Base-by-base conservation (phyloP, 2,329 filamentous ascomycete genomes). In the Fusarium humuli region DNA sequence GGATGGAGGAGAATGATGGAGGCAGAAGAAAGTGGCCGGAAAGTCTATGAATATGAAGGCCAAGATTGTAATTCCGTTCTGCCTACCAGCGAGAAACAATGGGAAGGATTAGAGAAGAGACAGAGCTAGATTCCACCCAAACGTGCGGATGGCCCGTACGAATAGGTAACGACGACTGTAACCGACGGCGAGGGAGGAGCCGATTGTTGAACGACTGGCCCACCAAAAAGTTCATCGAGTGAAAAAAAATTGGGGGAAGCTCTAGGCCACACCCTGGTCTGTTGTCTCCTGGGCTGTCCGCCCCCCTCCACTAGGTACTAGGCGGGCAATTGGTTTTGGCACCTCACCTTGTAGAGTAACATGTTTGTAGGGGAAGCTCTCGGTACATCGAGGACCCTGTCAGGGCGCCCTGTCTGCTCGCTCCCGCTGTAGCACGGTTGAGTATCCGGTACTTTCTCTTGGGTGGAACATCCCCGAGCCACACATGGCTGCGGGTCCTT, bases 191-290 rank as follows among this genome's bases (percentile, higher is more conserved):
- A 77, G 70, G 72, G 73, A 70, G 61, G 57, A 69, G 58, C 75
- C 71, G 76, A 79, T 79, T 79, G 78, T 79, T 79, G 78, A 79
- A 79, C 77, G 44, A 71, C 56, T 25, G 77, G 70, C 77, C 78
- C 78, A 79, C 78, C 73, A 75, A 70, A 75, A 75, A 75, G 69
- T 67, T 53, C 75, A 72, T 72, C 73, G 66, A 73, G 65, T 60
- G 71, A 74, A 72, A 73, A 77, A 77, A 77, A 76, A 74, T 78
- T 77, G 77, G 78, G 78, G 78, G 76, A 76, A 68, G 69, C 70
- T 74, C 50, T 73, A 59, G 67, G 70, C 64, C 63, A 53, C 65
- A 67, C 69, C 71, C 73, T 54, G 40, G 67, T 58, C 59, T 50
- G 58, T 62, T 73, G 67, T 71, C 60, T 63, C 69, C 66, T 62